Conservation (phyloP, 75 land plant genomes). For the Selaginella moellendorffii region DNA sequence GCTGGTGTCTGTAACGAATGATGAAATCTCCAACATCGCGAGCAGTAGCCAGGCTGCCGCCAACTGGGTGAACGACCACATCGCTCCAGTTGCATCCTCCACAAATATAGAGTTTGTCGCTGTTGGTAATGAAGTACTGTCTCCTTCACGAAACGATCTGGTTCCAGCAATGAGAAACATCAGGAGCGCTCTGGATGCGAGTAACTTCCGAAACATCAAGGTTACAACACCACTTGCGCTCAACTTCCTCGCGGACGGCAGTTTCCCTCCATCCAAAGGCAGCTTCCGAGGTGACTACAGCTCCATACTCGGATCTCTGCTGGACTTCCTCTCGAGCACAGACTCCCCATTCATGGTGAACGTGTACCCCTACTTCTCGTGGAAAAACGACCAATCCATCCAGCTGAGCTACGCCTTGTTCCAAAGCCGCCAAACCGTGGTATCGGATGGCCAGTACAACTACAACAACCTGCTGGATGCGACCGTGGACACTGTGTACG, state of each 20-base stretch:
- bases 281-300: not conserved
- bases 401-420: not conserved
- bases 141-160: not conserved
- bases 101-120: not conserved
- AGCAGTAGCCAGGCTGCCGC: not conserved
- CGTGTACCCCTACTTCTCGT: not conserved
- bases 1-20: not conserved
- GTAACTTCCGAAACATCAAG: not conserved
- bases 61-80: no score
- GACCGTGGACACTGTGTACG: not conserved
- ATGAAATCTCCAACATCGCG: not conserved
- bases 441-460: not conserved
- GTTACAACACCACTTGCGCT: not conserved
- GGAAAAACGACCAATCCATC: not conserved
- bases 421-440: not conserved
- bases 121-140: not conserved
- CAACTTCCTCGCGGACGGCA: not conserved
- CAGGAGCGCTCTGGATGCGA: not conserved
- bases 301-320: not conserved
- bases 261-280: not conserved
- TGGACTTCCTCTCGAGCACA: not conserved
- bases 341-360: not conserved
- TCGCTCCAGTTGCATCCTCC: not conserved
- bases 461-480: constrained; percentile 2
- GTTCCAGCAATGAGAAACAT: not conserved